Evolutionary conservation across 2,329 filamentous ascomycete genomes (phyloP).

Genomic region (Acephala macrosclerotiorum): DNA sequence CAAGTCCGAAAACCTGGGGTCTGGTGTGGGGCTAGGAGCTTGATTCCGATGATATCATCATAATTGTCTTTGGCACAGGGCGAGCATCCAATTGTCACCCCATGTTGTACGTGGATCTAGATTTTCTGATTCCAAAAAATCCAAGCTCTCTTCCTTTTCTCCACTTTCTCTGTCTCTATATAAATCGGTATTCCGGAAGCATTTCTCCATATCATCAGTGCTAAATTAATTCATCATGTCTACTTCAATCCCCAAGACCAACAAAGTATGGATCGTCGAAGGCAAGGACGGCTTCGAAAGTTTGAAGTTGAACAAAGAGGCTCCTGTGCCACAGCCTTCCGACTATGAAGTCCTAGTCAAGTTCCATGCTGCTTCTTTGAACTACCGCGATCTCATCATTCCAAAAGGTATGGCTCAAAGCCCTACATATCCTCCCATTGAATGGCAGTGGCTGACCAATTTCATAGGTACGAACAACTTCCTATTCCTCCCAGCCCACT

Average conservation of each 20-base stretch:
- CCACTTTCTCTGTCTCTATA: background rate
- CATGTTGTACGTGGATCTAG: background rate
- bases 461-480: background rate
- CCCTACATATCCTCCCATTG: background rate
- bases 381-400: slow-evolving; percentile 49
- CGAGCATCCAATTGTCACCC: background rate
- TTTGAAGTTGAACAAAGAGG: slow-evolving; percentile 51
- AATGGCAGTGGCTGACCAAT: background rate
- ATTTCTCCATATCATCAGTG: background rate
- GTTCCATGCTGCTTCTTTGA: slow-evolving; percentile 49
- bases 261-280: slow-evolving; percentile 55
- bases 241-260: slow-evolving; percentile 38
- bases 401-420: slow-evolving; percentile 40
- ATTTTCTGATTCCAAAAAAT: background rate
- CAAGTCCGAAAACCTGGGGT: background rate
- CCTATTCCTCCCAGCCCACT: background rate
- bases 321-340: slow-evolving; percentile 49
- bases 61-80: background rate
- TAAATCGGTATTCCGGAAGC: background rate
- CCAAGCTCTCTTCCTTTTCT: background rate
- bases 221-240: slow-evolving; percentile 19
- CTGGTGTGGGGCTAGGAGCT: background rate
- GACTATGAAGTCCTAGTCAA: slow-evolving; percentile 64
- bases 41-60: slow-evolving; percentile 1
- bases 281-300: slow-evolving; percentile 56